Conservation (phyloP, 768 basidiomycete genomes). For the Calocybe cyanea region DNA sequence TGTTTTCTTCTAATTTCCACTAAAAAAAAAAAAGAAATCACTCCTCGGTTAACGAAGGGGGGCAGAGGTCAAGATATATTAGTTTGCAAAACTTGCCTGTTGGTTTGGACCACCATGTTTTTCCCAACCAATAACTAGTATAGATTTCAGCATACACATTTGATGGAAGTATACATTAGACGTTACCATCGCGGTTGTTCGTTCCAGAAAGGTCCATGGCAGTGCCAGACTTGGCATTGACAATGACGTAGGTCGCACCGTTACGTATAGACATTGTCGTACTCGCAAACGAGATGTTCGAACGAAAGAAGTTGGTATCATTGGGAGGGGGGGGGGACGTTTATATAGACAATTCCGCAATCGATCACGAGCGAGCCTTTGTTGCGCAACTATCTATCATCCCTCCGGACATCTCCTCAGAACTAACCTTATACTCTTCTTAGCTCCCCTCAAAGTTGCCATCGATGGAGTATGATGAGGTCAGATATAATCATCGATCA, state of each 20-base stretch:
- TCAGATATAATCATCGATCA: too few species aligned
- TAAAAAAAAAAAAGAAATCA: constrained; percentile 3
- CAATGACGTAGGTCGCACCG: constrained; percentile 13
- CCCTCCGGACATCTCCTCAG: too few species aligned
- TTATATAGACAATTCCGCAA: too few species aligned
- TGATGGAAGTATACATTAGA: neutral
- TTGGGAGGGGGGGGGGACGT: too few species aligned
- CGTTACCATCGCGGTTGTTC: constrained; percentile 34
- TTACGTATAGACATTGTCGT: constrained; percentile 15
- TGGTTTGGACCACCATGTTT: constrained; percentile 40
- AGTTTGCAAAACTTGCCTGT: constrained; percentile 25
- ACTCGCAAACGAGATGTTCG: neutral
- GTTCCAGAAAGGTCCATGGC: constrained; percentile 47
- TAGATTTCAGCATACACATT: neutral
- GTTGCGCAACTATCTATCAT: too few species aligned
- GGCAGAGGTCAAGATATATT: too few species aligned
- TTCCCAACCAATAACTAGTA: constrained; percentile 39
- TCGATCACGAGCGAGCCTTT: too few species aligned
- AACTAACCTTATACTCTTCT: too few species aligned
- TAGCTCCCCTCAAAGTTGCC: too few species aligned
- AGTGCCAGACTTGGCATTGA: constrained; percentile 32
- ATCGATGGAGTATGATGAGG: too few species aligned
- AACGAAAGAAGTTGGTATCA: too few species aligned
- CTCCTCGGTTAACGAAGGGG: too few species aligned
- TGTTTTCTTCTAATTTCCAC: constrained; percentile 16